phyloP scores from a whole-genome alignment of 129 eudicot species.

The Tagetes erecta region DNA sequence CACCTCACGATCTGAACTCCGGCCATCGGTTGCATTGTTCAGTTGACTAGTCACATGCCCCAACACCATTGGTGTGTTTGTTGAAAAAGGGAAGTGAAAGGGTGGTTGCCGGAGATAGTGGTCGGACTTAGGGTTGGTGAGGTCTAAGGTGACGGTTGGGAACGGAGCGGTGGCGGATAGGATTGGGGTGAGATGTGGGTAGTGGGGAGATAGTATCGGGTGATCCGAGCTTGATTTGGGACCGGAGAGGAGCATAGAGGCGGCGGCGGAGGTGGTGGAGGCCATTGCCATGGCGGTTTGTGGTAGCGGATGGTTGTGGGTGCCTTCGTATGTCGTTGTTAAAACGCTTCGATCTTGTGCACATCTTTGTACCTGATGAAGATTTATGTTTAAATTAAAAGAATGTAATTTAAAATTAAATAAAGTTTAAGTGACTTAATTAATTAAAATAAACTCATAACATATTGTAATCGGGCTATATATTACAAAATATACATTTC shows the following conservation, averaged over 20 bases:
- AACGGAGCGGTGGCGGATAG: slow-evolving; percentile 62
- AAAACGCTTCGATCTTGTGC: slow-evolving; percentile 51
- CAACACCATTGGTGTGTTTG: slow-evolving; percentile 19
- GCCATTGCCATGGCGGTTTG: slow-evolving; percentile 63
- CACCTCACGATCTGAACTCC: slow-evolving; percentile 29
- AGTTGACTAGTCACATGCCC: no score
- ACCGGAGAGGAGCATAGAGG: slow-evolving; percentile 55
- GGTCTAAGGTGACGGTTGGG: slow-evolving; percentile 65
- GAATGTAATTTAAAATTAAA: no score
- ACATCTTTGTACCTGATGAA: slow-evolving; percentile 56
- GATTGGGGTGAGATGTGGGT: slow-evolving; percentile 47
- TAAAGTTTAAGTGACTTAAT: no score
- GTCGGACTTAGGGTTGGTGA: slow-evolving; percentile 38
- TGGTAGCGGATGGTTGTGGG: slow-evolving; percentile 65
- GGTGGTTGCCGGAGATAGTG: slow-evolving; percentile 32
- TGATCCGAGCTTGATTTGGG: slow-evolving; percentile 45
- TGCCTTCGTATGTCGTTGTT: slow-evolving; percentile 66
- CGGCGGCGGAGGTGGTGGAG: slow-evolving; percentile 64
- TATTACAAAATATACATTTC: no score
- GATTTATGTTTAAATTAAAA: background rate
- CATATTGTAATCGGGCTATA: no score
- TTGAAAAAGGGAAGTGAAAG: slow-evolving; percentile 35
- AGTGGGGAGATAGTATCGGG: slow-evolving; percentile 35
- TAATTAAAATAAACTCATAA: no score
- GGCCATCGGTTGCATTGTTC: background rate